These are phyloP conservation scores for Naganishia kalamii DNA, from an alignment of 768 basidiomycete species.

Conservation along the genomic window DNA sequence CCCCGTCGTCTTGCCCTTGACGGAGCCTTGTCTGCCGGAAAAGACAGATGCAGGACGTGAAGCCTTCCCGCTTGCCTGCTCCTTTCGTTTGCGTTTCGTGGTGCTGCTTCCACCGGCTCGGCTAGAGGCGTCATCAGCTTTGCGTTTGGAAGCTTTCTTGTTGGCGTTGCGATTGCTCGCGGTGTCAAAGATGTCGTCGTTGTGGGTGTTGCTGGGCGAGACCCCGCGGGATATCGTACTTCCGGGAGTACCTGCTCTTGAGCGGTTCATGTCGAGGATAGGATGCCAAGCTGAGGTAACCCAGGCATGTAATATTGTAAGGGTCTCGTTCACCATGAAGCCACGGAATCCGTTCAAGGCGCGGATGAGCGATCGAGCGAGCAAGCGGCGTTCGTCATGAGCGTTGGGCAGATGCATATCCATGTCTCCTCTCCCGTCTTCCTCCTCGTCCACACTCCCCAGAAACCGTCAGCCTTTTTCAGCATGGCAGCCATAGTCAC, in stretches of 20 bases:
- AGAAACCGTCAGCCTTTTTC: neutral
- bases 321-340: neutral
- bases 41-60: constrained; percentile 3
- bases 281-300: neutral
- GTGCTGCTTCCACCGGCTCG: neutral
- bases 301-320: neutral
- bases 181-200: constrained; percentile 9
- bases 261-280: constrained; percentile 1
- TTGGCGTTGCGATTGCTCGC: neutral
- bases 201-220: constrained; percentile 12
- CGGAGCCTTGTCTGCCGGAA: constrained; percentile 5
- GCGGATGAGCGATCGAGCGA: neutral
- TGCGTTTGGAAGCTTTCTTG: constrained; percentile 9
- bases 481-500: constrained; percentile 5
- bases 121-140: constrained; percentile 2
- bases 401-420: neutral
- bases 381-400: neutral
- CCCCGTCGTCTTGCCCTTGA: neutral
- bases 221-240: constrained; percentile 8
- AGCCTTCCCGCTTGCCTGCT: neutral
- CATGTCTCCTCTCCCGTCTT: neutral
- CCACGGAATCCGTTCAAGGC: neutral
- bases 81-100: neutral
- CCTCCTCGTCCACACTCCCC: neutral
- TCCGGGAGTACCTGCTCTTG: constrained; percentile 3